Base-by-base conservation (phyloP, 2,329 filamentous ascomycete species). In the Tolypocladium guangdongense region DNA sequence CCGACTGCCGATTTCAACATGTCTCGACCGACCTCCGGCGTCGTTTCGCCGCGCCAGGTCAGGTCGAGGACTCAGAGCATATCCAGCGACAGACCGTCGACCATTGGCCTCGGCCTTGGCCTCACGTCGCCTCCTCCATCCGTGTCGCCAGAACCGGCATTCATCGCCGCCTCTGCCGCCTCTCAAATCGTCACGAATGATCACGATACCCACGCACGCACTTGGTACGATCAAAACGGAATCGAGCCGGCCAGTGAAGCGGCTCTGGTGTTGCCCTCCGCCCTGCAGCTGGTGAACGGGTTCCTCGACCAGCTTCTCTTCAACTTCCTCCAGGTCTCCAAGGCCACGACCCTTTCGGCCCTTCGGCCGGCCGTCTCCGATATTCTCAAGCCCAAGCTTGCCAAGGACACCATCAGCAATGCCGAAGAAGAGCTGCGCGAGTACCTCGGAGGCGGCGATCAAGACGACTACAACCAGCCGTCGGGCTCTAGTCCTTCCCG, bases 281-380 rank as follows among this genome's bases (percentile, higher is more conserved):
- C 93, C 0, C 74, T 97, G 38, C 77, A 78, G 43, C 79, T 95
- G 11, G 81, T 96, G 64, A 99, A 99, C 71, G 84, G 81, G 62
- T 99, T 99, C 65, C 81, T 99, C 57, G 93, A 99, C 68, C 89
- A 96, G 65, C 77, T 97, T 5, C 79, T 99, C 7, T 96, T 91
- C 74, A 92, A 89, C 64, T 87, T 97, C 57, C 81, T 99, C n/a
- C 82, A 84, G 30, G 75, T 82, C 14, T 85, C 92, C 20, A 84
- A 86, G 62, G 90, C 90, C 3, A 95, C 90, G 0, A 82, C 84
- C 3, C 76, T 97, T 10, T 72, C 80, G 8, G 78, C 84, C 3
- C 78, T 97, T 55, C 83, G 90, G 55, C 87, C 89, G 3, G 91
- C 92, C 35, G 85, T 97, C 35, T 78, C 81, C 47, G 90, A 96